These are phyloP conservation scores for Citrullus amarus DNA, from an alignment of 306 rosid genomes.

Conservation along the genomic window DNA sequence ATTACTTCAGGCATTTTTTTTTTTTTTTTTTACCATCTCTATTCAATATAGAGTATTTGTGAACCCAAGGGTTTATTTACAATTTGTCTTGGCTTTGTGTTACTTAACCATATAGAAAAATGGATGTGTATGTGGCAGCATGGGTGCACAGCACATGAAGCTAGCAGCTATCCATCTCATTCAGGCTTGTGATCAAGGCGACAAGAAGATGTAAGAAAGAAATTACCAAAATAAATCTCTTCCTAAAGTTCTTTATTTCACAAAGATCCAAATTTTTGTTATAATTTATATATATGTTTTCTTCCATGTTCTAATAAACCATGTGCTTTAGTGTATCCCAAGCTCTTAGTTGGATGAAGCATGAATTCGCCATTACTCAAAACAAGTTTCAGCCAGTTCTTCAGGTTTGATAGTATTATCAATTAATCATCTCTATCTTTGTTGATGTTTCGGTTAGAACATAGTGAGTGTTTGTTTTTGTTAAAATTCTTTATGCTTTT, in stretches of 20 bases:
- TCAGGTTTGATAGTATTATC: conserved; percentile 19
- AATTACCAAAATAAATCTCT: background rate
- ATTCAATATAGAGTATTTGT: background rate
- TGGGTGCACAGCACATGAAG: conserved; percentile 43
- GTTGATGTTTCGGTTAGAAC: background rate
- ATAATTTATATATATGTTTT: too few species aligned
- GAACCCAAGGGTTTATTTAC: background rate
- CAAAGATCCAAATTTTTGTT: background rate
- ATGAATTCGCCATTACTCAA: conserved; percentile 27
- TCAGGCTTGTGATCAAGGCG: conserved; percentile 30
- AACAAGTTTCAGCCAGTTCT: conserved; percentile 27
- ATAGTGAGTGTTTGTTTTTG: background rate
- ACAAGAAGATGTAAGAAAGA: conserved; percentile 15
- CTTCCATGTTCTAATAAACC: background rate
- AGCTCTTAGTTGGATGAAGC: conserved; percentile 21
- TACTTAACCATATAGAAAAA: background rate
- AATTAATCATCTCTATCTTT: background rate
- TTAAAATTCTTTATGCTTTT: background rate
- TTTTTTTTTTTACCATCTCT: too few species aligned
- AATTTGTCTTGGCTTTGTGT: background rate
- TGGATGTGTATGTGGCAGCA: conserved; percentile 25
- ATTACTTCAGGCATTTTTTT: too few species aligned
- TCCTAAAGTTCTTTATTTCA: background rate
- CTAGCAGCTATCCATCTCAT: conserved; percentile 32
- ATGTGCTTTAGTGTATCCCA: conserved; percentile 25